Evolutionary conservation across 768 basidiomycete species (phyloP).

Genomic region (Rickenella mellea): DNA sequence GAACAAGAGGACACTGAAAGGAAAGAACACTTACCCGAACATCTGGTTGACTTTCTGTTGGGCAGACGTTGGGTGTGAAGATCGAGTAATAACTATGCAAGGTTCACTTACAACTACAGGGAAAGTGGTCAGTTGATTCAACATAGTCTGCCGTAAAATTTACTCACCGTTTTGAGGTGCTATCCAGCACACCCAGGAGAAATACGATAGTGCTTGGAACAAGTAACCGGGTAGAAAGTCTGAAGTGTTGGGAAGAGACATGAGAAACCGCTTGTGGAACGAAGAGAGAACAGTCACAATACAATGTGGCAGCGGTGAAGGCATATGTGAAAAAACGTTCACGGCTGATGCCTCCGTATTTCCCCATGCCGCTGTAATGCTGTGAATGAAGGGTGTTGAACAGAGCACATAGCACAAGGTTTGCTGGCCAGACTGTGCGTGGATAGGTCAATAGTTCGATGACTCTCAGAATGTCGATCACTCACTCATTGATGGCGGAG

Average conservation of each 20-base stretch:
- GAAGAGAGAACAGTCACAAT: conserved; percentile 8
- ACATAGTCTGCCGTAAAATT: neutral
- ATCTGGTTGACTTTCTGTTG: conserved; percentile 54
- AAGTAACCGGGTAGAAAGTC: conserved; percentile 55
- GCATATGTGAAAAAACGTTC: conserved; percentile 22
- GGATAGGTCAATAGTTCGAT: conserved; percentile 1
- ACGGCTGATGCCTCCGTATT: conserved; percentile 18
- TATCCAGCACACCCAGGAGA: conserved; percentile 52
- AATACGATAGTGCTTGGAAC: conserved; percentile 34
- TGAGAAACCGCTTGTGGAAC: conserved; percentile 4
- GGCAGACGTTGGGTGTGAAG: conserved; percentile 4
- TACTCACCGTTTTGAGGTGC: conserved; percentile 49
- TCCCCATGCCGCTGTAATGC: conserved; percentile 11
- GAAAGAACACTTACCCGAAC: conserved; percentile 46
- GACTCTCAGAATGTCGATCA: conserved; percentile 11
- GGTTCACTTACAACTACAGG: conserved; percentile 2
- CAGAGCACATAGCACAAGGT: conserved; percentile 17
- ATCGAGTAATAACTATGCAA: neutral
- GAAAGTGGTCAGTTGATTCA: conserved; percentile 18
- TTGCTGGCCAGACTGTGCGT: conserved; percentile 17
- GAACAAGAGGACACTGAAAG: too few relatives aligned
- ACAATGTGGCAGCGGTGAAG: conserved; percentile 17
- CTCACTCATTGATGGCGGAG: conserved; percentile 21
- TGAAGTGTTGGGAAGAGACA: conserved; percentile 13
- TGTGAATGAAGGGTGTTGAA: conserved; percentile 22